Conservation (phyloP, 768 basidiomycete genomes). For the Fomitopsis serialis region DNA sequence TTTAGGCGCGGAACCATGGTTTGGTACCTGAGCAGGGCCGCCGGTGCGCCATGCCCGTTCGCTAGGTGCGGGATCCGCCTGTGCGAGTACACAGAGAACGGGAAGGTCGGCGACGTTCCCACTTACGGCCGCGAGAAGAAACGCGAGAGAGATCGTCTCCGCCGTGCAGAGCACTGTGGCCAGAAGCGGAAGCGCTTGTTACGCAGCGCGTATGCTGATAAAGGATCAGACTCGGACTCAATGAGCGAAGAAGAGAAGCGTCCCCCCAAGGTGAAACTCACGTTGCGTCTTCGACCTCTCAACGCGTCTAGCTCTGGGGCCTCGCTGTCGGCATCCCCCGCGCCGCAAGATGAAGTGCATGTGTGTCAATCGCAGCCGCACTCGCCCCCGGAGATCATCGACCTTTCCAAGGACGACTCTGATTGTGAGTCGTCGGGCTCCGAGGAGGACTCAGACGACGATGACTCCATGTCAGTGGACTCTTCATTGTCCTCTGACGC, state of each 20-base stretch:
- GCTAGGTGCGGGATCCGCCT: constrained; percentile 66
- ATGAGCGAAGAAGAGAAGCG: constrained; percentile 30
- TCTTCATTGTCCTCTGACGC: constrained; percentile 29
- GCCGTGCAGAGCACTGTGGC: constrained; percentile 35
- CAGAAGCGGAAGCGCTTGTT: constrained; percentile 40
- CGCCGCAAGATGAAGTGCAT: constrained; percentile 12
- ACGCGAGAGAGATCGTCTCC: constrained; percentile 23
- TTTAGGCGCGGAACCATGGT: constrained; percentile 76
- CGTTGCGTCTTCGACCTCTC: constrained; percentile 55
- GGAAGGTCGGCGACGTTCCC: constrained; percentile 28
- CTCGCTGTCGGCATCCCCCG: constrained; percentile 17
- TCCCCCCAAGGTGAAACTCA: constrained; percentile 67
- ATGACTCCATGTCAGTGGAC: constrained; percentile 40
- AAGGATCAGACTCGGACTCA: constrained; percentile 17
- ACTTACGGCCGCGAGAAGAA: constrained; percentile 24
- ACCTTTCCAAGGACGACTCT: constrained; percentile 37
- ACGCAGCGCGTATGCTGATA: constrained; percentile 25
- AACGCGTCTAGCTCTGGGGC: constrained; percentile 25
- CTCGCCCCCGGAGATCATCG: constrained; percentile 27
- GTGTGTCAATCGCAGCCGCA: background rate
- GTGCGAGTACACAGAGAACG: constrained; percentile 57
- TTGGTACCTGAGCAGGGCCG: constrained; percentile 74
- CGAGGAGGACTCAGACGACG: constrained; percentile 29
- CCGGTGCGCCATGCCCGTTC: constrained; percentile 75
- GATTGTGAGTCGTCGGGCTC: constrained; percentile 25